phyloP scores from a whole-genome alignment of 352 stramenopile genomes.

The Phytophthora chlamydospora region DNA sequence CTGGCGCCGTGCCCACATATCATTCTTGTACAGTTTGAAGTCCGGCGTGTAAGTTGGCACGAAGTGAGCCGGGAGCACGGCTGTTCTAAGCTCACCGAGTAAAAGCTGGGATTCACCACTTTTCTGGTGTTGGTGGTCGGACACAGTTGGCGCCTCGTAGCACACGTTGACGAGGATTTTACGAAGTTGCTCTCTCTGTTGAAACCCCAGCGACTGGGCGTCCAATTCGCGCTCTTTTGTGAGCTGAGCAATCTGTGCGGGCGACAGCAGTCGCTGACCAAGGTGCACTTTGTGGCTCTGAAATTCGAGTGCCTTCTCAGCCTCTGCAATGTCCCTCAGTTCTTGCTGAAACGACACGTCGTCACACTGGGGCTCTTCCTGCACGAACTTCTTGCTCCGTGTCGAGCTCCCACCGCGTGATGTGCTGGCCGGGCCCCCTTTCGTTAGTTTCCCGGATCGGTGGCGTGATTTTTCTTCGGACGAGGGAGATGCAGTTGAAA shows the following conservation, averaged over 20 bases:
- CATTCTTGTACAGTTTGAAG: constrained; percentile 90
- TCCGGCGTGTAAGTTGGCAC: constrained; percentile 44
- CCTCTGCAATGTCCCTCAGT: constrained; percentile 66
- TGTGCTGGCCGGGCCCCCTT: constrained; percentile 9
- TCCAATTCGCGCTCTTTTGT: constrained; percentile 55
- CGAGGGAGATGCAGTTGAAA: constrained; percentile 3
- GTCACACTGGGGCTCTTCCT: constrained; percentile 14
- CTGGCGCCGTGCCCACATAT: constrained; percentile 80
- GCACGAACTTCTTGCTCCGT: constrained; percentile 11
- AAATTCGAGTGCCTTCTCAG: constrained; percentile 87
- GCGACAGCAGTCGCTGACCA: constrained; percentile 62
- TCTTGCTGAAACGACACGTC: constrained; percentile 86
- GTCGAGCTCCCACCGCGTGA: constrained; percentile 1
- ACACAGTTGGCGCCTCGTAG: constrained; percentile 24
- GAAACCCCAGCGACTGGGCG: constrained; percentile 20
- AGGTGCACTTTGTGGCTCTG: constrained; percentile 78
- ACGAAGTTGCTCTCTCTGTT: constrained; percentile 56
- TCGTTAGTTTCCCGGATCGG: constrained; percentile 6
- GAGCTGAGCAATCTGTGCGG: constrained; percentile 54
- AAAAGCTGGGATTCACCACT: constrained; percentile 17
- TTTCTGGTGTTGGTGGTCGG: constrained; percentile 15
- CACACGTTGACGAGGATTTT: constrained; percentile 40
- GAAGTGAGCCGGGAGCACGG: constrained; percentile 56
- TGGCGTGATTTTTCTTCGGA: constrained; percentile 12
- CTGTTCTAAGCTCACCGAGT: constrained; percentile 32